Percentiles rank a stretch among this genome's conserved stretches.
phyloP scores from a whole-genome alignment of 2,329 filamentous ascomycete species.

The Magnaporthiopsis poae region DNA sequence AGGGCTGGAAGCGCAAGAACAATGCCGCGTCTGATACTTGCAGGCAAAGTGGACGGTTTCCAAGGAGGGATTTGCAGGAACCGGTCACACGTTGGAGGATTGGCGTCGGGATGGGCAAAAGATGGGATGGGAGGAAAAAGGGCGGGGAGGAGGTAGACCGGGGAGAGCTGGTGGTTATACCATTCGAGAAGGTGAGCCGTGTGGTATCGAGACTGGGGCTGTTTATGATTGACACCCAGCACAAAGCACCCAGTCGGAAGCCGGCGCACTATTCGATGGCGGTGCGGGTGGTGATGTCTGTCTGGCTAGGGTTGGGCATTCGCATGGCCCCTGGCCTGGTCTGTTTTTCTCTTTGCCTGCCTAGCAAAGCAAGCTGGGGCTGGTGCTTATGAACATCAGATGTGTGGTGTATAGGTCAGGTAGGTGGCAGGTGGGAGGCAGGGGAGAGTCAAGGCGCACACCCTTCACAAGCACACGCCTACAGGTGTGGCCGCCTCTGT shows the following conservation, averaged over 20 bases:
- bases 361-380: neutral
- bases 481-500: neutral
- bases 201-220: slow-evolving; percentile 8
- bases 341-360: neutral
- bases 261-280: slow-evolving; percentile 1
- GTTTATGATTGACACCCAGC: slow-evolving; percentile 8
- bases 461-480: neutral
- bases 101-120: slow-evolving; percentile 6
- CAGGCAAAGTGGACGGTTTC: neutral
- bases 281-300: slow-evolving; percentile 3
- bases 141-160: slow-evolving; percentile 5
- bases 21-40: slow-evolving; percentile 8
- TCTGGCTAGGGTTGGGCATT: slow-evolving; percentile 1
- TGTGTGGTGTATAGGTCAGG: neutral
- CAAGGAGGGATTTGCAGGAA: slow-evolving; percentile 7
- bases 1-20: slow-evolving; percentile 3
- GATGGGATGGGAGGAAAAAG: slow-evolving; percentile 5
- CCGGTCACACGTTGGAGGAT: slow-evolving; percentile 8
- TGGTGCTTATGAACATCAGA: neutral
- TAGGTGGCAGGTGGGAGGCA: too few relatives aligned
- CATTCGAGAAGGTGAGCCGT: slow-evolving; percentile 5
- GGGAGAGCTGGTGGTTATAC: slow-evolving; percentile 3
- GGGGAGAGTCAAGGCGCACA: neutral
- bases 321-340: too few relatives aligned
- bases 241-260: slow-evolving; percentile 6